Percentiles rank a stretch among this genome's conserved stretches.
Conservation (phyloP, 2,329 filamentous ascomycete genomes). For the Endothia cerciana region DNA sequence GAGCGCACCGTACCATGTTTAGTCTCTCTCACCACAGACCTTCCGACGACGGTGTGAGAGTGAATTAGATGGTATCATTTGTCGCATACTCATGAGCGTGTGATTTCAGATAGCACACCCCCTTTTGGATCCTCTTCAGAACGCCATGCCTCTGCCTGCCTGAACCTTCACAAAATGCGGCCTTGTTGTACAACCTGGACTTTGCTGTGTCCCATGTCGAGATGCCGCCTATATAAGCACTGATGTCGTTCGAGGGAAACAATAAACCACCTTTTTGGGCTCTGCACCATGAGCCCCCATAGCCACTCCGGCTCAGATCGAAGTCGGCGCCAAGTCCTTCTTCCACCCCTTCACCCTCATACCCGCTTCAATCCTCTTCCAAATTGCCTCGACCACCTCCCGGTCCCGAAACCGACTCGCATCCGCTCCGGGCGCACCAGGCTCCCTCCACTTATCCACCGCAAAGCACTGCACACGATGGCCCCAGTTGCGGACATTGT, state of each 20-base stretch:
- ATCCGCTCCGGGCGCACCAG: constrained; percentile 49
- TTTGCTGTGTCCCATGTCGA: neutral
- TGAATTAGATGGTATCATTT: constrained; percentile 12
- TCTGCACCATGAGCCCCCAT: neutral
- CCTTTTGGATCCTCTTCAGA: neutral
- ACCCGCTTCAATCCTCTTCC: constrained; percentile 83
- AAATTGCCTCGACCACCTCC: constrained; percentile 90
- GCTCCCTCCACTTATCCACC: constrained; percentile 75
- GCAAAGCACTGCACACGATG: constrained; percentile 77
- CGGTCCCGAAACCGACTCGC: constrained; percentile 78
- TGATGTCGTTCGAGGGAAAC: neutral
- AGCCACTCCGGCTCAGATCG: constrained; percentile 43
- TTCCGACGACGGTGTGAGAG: neutral
- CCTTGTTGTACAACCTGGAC: neutral
- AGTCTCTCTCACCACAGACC: neutral
- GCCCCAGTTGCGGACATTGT: constrained; percentile 81
- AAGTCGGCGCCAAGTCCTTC: constrained; percentile 67
- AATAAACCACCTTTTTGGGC: neutral
- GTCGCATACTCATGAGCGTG: neutral
- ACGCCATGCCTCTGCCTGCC: neutral
- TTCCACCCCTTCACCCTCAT: constrained; percentile 88
- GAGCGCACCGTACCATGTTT: too few relatives aligned
- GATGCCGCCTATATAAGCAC: neutral
- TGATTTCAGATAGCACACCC: constrained; percentile 4
- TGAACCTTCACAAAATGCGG: neutral